Conservation (phyloP, 2,329 filamentous ascomycete species). For the Lachnellula cervina region DNA sequence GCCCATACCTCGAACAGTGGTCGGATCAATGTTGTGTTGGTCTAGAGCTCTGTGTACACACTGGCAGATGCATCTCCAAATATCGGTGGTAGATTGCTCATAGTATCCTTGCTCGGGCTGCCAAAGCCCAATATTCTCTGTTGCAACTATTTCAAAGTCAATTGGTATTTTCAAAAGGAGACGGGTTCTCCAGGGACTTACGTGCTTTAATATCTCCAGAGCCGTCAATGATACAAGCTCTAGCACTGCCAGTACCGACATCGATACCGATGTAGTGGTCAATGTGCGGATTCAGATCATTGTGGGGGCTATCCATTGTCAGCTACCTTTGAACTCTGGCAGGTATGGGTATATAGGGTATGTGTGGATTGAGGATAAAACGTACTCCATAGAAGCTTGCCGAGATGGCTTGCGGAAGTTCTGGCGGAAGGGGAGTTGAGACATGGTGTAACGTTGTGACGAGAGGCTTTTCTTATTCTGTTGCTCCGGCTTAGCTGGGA, state of each 20-base stretch:
- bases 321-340: conserved; percentile 1
- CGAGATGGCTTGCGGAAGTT: conserved; percentile 29
- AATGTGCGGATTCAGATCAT: conserved; percentile 36
- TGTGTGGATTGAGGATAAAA: neutral
- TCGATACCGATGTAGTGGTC: conserved; percentile 79
- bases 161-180: neutral
- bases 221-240: conserved; percentile 91
- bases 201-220: conserved; percentile 77
- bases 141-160: conserved; percentile 44
- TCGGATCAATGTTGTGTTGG: conserved; percentile 73
- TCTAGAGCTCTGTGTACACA: conserved; percentile 79
- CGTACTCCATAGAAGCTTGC: conserved; percentile 32
- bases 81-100: conserved; percentile 97
- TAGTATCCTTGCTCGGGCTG: conserved; percentile 72
- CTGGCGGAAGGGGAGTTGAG: conserved; percentile 26
- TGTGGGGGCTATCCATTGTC: conserved; percentile 27
- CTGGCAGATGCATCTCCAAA: conserved; percentile 90
- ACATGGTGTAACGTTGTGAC: conserved; percentile 13
- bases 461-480: neutral
- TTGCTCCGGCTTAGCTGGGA: conserved; percentile 12
- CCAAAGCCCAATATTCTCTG: conserved; percentile 75
- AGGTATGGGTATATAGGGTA: neutral
- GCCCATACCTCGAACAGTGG: conserved; percentile 79
- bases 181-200: conserved; percentile 9
- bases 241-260: conserved; percentile 90